Evolutionary conservation across 1,139 yeast species (phyloP).

Genomic region (Yarrowia galli): DNA sequence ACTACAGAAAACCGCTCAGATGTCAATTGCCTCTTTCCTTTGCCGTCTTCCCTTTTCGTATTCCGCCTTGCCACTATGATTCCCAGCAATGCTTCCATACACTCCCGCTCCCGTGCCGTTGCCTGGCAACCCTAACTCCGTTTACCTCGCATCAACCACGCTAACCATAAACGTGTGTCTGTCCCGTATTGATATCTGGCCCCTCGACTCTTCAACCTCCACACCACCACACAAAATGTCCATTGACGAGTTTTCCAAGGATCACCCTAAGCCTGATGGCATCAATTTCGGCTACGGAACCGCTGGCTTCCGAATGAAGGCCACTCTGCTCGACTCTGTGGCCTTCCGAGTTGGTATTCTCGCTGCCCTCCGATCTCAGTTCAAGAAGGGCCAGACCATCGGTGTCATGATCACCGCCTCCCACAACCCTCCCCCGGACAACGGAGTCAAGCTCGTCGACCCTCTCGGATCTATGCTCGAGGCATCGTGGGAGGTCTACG

Average conservation of each 20-base stretch:
- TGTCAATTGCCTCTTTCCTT: not conserved
- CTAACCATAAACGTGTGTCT: conserved; percentile 14
- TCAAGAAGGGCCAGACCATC: conserved; percentile 69
- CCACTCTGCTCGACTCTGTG: conserved; percentile 76
- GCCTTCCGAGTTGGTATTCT: conserved; percentile 84
- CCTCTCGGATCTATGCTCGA: conserved; percentile 92
- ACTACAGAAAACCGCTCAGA: not conserved
- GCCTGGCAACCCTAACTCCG: conserved; percentile 31
- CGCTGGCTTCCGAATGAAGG: conserved; percentile 91
- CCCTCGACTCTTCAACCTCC: not conserved
- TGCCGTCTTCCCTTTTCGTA: not conserved
- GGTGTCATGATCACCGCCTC: conserved; percentile 94
- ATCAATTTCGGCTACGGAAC: conserved; percentile 79
- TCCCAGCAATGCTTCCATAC: not conserved
- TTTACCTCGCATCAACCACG: conserved; percentile 33
- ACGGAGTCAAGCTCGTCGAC: conserved; percentile 97
- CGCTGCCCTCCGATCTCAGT: conserved; percentile 81
- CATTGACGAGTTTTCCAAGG: conserved; percentile 40
- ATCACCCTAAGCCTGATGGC: conserved; percentile 59
- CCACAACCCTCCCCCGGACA: conserved; percentile 94
- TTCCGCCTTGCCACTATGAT: not conserved
- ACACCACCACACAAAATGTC: conserved; percentile 28
- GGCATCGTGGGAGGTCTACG: conserved; percentile 81
- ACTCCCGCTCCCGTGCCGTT: conserved; percentile 4
- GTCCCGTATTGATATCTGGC: not conserved